Evolutionary conservation across 139 green algal genomes (phyloP).

Genomic region (Coelastrella sp.): DNA sequence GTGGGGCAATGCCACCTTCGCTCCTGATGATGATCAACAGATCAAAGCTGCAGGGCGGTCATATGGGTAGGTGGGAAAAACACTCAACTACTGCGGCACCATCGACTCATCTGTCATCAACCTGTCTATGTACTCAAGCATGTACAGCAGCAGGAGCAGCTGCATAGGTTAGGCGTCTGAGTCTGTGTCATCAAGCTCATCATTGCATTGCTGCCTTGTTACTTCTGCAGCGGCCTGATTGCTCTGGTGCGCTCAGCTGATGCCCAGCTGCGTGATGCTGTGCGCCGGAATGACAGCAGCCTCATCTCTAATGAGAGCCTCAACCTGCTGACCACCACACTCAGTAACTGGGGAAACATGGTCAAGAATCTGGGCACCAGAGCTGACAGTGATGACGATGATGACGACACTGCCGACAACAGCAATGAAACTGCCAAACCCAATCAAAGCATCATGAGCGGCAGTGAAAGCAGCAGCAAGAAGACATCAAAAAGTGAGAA

Average conservation of each 20-base stretch:
- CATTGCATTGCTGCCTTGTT: not conserved
- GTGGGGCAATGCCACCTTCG: conserved; percentile 80
- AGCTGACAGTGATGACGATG: not conserved
- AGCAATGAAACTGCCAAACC: not conserved
- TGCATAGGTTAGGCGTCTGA: no score
- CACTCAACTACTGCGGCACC: not conserved
- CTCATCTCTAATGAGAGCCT: conserved; percentile 10
- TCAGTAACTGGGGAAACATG: conserved; percentile 25
- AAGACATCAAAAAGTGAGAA: not conserved
- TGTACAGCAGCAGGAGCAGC: no score
- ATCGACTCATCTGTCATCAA: not conserved
- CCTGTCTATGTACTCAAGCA: not conserved
- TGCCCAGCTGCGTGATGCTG: conserved; percentile 1
- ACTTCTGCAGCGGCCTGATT: conserved; percentile 16
- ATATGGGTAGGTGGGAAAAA: conserved; percentile 47
- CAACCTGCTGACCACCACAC: conserved; percentile 20
- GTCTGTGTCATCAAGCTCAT: not conserved
- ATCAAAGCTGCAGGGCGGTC: conserved; percentile 43
- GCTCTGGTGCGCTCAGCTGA: conserved; percentile 12
- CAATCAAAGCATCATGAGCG: not conserved
- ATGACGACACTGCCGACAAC: not conserved
- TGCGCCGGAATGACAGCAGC: conserved; percentile 20
- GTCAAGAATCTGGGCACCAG: conserved; percentile 8
- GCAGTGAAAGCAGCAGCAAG: not conserved
- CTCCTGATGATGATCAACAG: conserved; percentile 69